These are phyloP conservation scores for Nannochloris sp. DNA, from an alignment of 139 green algal genomes.

Conservation along the genomic window DNA sequence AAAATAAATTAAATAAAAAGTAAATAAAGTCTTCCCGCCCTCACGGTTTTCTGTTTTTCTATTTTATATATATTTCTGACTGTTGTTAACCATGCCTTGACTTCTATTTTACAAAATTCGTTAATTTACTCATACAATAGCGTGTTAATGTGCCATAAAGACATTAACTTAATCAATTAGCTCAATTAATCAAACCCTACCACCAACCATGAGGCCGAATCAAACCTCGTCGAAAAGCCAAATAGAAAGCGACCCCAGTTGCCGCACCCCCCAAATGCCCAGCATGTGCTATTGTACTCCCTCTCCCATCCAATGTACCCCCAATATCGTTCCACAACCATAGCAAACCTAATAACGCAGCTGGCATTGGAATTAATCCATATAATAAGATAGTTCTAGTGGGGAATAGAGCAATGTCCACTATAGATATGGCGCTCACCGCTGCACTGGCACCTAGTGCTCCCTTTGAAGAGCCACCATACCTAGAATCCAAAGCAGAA, in stretches of 20 bases:
- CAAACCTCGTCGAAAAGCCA: constrained; percentile 3
- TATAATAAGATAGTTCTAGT: constrained; percentile 44
- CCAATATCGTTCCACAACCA: constrained; percentile 27
- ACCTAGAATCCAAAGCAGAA: no score
- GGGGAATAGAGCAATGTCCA: constrained; percentile 37
- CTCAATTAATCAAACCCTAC: background rate
- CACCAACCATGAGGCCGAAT: background rate
- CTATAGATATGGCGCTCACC: constrained; percentile 35
- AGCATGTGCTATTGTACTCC: constrained; percentile 8
- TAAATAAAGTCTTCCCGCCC: no score
- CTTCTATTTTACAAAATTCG: background rate
- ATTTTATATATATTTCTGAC: background rate
- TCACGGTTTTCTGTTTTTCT: no score
- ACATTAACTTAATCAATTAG: no score
- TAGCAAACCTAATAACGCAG: constrained; percentile 39
- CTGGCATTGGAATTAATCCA: constrained; percentile 44
- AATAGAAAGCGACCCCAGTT: constrained; percentile 19
- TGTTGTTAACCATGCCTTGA: background rate
- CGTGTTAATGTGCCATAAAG: no score
- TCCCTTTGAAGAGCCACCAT: background rate
- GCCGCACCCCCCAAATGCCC: constrained; percentile 27
- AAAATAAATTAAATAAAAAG: background rate
- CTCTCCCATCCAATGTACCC: background rate
- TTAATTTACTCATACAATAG: no score
- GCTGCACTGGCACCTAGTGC: constrained; percentile 36